Base-by-base conservation (phyloP, 352 stramenopile genomes). In the Elongisporangium prolatum region DNA sequence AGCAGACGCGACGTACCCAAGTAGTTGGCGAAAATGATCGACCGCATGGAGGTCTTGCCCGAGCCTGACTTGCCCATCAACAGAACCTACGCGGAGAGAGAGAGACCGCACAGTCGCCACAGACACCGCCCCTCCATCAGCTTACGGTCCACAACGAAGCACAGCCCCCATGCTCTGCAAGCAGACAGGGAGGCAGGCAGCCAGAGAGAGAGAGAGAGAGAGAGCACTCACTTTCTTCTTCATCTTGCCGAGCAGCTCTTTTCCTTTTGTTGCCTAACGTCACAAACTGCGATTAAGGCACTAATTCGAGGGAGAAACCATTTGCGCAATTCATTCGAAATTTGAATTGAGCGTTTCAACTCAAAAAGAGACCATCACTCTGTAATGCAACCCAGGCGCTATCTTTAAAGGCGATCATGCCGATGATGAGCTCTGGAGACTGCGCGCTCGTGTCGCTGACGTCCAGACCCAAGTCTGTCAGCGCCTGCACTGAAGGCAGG, bases 11-110 rank as follows among this genome's bases (percentile, higher is more conserved):
- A 4, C 24, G 40, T 68, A 95, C 82, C 96, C 57, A 99, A 71
- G 76, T 99, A 99, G 81, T 99, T 99, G 63, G 97, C 98, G 72
- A 99, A 99, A 70, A 99, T 99, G 64, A 99, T 99, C 52, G 92
- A 98, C 57, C 97, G 77, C 97, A 99, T 99, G 55, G 97, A 99
- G 54, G 97, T 99, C 79, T 99, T 99, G 64, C 97, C 96, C 18
- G 89, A 93, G 48, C 93, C 92, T 49, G 88, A 98, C 71, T 97
- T 98, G 61, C 95, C 95, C 91, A 98, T 98, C 57, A 98, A 75
- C 24, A 98, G 68, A 54, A 98, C 88, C 88, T 98, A 75, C 51
- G 49, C 21, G 9, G 13, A 49, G 16, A 22, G 10, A 54, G 21
- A 18, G 13, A 52, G 4, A n/a, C n/a, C n/a, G n/a, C 34, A 6